These are phyloP conservation scores for Peronospora belbahrii DNA, from an alignment of 352 stramenopile species.

Conservation along the genomic window DNA sequence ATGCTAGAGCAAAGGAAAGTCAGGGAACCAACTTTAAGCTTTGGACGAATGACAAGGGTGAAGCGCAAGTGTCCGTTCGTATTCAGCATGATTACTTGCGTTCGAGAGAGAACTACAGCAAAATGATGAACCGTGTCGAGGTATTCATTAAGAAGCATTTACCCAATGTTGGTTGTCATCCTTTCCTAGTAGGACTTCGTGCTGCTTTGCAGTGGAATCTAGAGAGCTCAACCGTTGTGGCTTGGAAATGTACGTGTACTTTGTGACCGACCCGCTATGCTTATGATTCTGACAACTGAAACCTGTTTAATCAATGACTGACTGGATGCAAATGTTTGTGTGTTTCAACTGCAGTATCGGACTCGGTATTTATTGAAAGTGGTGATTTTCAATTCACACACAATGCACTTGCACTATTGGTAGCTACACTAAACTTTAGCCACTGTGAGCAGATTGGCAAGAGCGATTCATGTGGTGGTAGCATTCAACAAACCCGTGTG, in stretches of 20 bases:
- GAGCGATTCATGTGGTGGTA: neutral
- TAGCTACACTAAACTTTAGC: constrained; percentile 53
- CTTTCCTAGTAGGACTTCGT: constrained; percentile 58
- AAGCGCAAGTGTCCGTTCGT: constrained; percentile 27
- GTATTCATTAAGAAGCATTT: constrained; percentile 42
- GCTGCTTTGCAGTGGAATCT: constrained; percentile 54
- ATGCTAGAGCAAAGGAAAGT: constrained; percentile 22
- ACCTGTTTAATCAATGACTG: neutral
- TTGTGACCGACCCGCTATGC: too few species aligned
- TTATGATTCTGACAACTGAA: neutral
- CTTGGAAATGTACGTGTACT: constrained; percentile 48
- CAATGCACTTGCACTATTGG: constrained; percentile 41
- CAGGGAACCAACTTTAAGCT: constrained; percentile 57
- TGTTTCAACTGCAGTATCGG: constrained; percentile 37
- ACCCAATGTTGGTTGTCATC: constrained; percentile 51
- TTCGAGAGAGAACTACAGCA: constrained; percentile 23
- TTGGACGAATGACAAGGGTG: constrained; percentile 17
- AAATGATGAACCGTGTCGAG: constrained; percentile 31
- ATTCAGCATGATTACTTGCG: constrained; percentile 44
- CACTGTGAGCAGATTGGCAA: constrained; percentile 28
- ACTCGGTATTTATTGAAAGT: constrained; percentile 67
- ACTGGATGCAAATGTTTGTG: neutral
- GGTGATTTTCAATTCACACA: constrained; percentile 45
- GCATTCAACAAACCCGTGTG: constrained; percentile 6
- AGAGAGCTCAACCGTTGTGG: constrained; percentile 50